phyloP scores from a whole-genome alignment of 73 alveolate genomes.

The Chromera velia region DNA sequence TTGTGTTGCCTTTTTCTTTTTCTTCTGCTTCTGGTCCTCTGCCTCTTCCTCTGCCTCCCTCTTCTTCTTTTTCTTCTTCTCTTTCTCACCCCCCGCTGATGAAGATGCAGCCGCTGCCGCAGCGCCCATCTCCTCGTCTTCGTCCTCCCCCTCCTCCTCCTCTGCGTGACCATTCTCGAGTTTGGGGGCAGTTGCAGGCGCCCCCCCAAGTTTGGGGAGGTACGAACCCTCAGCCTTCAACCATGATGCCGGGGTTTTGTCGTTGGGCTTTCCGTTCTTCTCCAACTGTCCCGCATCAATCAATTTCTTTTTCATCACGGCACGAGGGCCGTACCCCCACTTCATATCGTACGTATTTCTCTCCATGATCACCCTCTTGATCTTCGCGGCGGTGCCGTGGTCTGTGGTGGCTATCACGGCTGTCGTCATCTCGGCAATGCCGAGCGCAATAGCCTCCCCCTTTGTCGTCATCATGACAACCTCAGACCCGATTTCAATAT shows the following conservation, averaged over 20 bases:
- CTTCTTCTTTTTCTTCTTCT: neutral
- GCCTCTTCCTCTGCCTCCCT: neutral
- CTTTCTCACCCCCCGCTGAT: neutral
- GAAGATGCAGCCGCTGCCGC: neutral
- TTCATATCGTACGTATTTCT: conserved; percentile 94
- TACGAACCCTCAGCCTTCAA: conserved; percentile 22
- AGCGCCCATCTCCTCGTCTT: neutral
- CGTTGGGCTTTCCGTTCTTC: conserved; percentile 35
- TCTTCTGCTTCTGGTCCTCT: neutral
- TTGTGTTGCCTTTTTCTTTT: neutral
- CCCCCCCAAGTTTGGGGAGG: neutral
- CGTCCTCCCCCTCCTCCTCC: conserved; percentile 29
- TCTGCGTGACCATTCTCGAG: conserved; percentile 30
- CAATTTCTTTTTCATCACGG: conserved; percentile 84
- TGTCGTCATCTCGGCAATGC: conserved; percentile 97
- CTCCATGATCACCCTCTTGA: conserved; percentile 98
- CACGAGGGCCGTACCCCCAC: conserved; percentile 99
- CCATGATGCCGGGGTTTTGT: conserved; percentile 43
- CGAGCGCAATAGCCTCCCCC: conserved; percentile 97
- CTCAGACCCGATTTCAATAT: conserved; percentile 90
- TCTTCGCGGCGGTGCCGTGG: conserved; percentile 73
- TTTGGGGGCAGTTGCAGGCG: conserved; percentile 25
- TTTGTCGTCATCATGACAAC: conserved; percentile 94
- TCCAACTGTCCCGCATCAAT: conserved; percentile 23
- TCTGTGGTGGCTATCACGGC: conserved; percentile 95